A percentile compares a stretch with the other conserved stretches of the same genome.
Evolutionary conservation across 2,329 filamentous ascomycete species (phyloP).

Genomic region (Colletotrichum noveboracense): DNA sequence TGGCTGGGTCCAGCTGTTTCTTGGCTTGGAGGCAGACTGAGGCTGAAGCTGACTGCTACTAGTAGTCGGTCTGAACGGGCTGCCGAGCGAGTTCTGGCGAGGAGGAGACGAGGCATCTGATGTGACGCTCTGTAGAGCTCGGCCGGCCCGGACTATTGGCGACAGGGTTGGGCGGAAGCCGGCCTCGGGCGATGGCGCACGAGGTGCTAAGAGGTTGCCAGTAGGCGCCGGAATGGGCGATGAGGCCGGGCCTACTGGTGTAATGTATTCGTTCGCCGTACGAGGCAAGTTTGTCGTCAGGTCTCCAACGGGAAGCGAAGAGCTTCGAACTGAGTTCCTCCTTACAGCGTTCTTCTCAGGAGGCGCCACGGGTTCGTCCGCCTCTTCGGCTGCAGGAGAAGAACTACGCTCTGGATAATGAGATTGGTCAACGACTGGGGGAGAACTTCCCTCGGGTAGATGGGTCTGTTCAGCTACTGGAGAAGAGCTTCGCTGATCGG

Average conservation of each 20-base stretch:
- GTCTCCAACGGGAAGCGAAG: conserved; percentile 8
- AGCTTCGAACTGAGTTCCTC: neutral
- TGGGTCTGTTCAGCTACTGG: neutral
- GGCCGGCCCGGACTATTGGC: conserved; percentile 63
- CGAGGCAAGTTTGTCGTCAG: neutral
- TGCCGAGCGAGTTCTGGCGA: conserved; percentile 56
- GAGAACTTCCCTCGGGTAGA: neutral
- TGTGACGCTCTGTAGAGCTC: conserved; percentile 62
- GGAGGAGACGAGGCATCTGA: conserved; percentile 63
- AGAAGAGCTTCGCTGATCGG: neutral
- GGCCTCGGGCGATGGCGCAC: conserved; percentile 26
- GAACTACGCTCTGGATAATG: neutral
- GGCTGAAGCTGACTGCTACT: conserved; percentile 17
- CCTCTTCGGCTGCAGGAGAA: neutral
- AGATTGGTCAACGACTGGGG: neutral
- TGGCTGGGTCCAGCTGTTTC: conserved; percentile 17
- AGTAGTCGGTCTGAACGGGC: conserved; percentile 52
- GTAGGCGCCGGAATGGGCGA: conserved; percentile 32
- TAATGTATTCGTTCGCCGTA: conserved; percentile 30
- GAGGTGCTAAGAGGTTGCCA: conserved; percentile 21
- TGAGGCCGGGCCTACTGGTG: conserved; percentile 41
- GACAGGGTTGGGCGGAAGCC: conserved; percentile 52
- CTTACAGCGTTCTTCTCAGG: neutral
- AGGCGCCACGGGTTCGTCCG: neutral
- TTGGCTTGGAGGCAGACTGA: conserved; percentile 13